Percentiles rank a stretch among this genome's conserved stretches.
phyloP scores from a whole-genome alignment of 176 grass and related monocot genomes.

The Secale cereale region DNA sequence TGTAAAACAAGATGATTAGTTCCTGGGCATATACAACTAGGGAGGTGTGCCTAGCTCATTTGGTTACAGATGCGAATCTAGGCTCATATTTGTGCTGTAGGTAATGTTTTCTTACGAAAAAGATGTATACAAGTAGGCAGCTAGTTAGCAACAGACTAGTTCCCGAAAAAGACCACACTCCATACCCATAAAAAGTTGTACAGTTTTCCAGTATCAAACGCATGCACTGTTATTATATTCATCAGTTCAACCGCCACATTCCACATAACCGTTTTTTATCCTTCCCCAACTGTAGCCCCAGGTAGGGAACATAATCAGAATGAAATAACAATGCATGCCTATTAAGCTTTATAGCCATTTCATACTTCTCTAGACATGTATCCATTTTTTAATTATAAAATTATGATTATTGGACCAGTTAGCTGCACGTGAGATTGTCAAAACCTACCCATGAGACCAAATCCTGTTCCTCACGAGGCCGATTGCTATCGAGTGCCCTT shows the following conservation, averaged over 20 bases:
- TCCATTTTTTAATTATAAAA: neutral
- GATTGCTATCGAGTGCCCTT: slow-evolving; percentile 52
- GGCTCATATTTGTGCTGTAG: neutral
- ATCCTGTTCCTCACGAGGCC: slow-evolving; percentile 53
- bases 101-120: neutral
- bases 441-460: slow-evolving; percentile 73
- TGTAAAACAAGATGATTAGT: neutral
- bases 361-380: neutral
- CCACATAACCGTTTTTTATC: neutral
- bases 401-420: slow-evolving; percentile 12
- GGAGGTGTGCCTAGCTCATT: neutral
- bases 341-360: neutral
- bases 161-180: neutral
- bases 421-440: slow-evolving; percentile 9
- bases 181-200: neutral
- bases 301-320: neutral
- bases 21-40: neutral
- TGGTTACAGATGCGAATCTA: neutral
- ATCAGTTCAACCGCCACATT: neutral
- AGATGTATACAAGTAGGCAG: slow-evolving; percentile 9
- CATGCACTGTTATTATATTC: neutral
- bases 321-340: neutral
- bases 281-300: neutral
- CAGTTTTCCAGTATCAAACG: neutral
- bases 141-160: neutral